These are phyloP conservation scores for Lasiosphaeria ovina DNA, from an alignment of 495 filamentous ascomycete genomes.

Conservation along the genomic window DNA sequence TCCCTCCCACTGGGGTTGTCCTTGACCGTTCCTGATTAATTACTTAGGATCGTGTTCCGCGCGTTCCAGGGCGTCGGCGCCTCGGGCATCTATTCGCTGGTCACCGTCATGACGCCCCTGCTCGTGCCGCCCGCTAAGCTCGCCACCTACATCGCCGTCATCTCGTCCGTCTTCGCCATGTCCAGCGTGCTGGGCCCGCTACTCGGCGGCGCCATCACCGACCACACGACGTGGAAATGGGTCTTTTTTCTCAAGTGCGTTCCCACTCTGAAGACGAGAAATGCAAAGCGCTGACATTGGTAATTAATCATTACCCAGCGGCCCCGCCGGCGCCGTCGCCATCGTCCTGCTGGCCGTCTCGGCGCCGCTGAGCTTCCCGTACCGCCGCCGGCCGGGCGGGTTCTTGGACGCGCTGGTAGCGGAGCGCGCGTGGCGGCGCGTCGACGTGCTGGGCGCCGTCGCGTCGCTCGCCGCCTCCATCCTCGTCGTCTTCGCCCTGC, in stretches of 20 bases:
- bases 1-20: not conserved
- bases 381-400: not conserved
- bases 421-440: conserved; percentile 9
- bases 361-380: conserved; percentile 22
- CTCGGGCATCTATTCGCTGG: conserved; percentile 53
- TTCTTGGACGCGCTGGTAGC: not conserved
- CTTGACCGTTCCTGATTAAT: not conserved
- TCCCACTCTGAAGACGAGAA: too few species aligned
- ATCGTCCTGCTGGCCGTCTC: conserved; percentile 29
- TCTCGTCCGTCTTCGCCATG: conserved; percentile 47
- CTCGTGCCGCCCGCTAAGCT: conserved; percentile 47
- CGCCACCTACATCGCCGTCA: conserved; percentile 44
- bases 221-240: conserved; percentile 37
- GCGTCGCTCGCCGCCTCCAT: conserved; percentile 25
- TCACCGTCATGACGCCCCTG: conserved; percentile 45
- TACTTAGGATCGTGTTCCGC: conserved; percentile 49
- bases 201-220: conserved; percentile 43
- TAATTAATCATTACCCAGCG: conserved; percentile 17
- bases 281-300: not conserved
- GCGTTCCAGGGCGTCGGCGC: conserved; percentile 57
- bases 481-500: conserved; percentile 32
- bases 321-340: conserved; percentile 28
- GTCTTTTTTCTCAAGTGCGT: conserved; percentile 42
- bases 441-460: conserved; percentile 27
- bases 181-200: conserved; percentile 44